Conservation (phyloP, 768 basidiomycete genomes). For the Trametes cingulata region DNA sequence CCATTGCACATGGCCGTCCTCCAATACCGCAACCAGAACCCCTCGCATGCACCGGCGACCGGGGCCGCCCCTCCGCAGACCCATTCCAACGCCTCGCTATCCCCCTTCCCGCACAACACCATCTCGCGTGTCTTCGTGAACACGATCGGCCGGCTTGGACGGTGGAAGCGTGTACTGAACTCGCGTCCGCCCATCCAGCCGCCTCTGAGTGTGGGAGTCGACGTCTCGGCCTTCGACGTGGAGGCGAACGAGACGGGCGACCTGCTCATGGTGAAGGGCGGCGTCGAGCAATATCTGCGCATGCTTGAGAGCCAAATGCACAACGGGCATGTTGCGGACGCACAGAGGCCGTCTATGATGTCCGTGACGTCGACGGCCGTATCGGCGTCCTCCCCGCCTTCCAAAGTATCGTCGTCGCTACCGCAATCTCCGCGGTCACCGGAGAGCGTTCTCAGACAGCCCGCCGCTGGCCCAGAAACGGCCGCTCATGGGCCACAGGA, state of each 20-base stretch:
- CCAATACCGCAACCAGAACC: slow-evolving; percentile 43
- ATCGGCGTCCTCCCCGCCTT: slow-evolving; percentile 9
- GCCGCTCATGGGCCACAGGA: slow-evolving; percentile 13
- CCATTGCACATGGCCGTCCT: slow-evolving; percentile 55
- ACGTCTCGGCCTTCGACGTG: slow-evolving; percentile 71
- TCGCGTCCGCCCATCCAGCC: slow-evolving; percentile 40
- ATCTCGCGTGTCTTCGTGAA: slow-evolving; percentile 77
- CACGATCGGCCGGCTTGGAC: slow-evolving; percentile 79
- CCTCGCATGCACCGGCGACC: slow-evolving; percentile 24
- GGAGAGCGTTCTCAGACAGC: slow-evolving; percentile 13
- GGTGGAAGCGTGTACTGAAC: slow-evolving; percentile 80
- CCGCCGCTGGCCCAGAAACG: slow-evolving; percentile 1
- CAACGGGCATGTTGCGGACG: not conserved
- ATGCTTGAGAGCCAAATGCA: slow-evolving; percentile 45
- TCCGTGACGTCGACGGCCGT: slow-evolving; percentile 9
- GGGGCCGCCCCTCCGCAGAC: slow-evolving; percentile 29
- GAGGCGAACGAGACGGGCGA: slow-evolving; percentile 63
- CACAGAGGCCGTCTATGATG: slow-evolving; percentile 10
- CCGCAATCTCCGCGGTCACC: slow-evolving; percentile 21
- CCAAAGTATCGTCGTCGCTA: slow-evolving; percentile 2
- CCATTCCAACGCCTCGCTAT: slow-evolving; percentile 43
- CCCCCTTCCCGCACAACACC: slow-evolving; percentile 59
- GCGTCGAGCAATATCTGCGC: slow-evolving; percentile 66
- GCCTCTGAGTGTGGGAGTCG: slow-evolving; percentile 41
- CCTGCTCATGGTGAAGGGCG: slow-evolving; percentile 58